Evolutionary conservation across 2,329 filamentous ascomycete genomes (phyloP).

Genomic region (Aurifilum marmelostoma): DNA sequence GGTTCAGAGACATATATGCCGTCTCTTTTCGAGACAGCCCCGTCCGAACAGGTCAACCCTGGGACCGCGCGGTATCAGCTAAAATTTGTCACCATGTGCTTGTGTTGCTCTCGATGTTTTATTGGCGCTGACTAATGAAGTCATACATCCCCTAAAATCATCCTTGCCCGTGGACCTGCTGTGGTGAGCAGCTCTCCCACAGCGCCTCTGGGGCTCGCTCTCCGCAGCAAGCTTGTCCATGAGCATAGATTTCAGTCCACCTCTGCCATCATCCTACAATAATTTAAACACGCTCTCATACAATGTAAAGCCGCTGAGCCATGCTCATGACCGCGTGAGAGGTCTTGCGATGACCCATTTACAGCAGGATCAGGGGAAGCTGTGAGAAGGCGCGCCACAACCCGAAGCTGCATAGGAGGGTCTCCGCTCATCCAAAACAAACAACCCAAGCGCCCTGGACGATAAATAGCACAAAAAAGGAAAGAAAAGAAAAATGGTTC

Average conservation of each 20-base stretch:
- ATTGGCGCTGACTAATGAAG: not conserved
- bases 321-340: not conserved
- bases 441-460: too few species aligned
- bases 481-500: not conserved
- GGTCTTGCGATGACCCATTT: not conserved
- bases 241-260: not conserved
- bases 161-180: not conserved
- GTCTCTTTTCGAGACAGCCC: not conserved
- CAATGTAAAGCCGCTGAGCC: not conserved
- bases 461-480: slow-evolving; percentile 1
- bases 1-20: not conserved
- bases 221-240: not conserved
- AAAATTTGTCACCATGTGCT: not conserved
- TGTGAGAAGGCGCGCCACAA: not conserved
- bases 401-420: not conserved
- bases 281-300: not conserved
- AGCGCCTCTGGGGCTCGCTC: not conserved
- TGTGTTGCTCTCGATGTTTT: not conserved
- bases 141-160: not conserved
- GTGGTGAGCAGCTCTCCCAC: not conserved
- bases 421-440: not conserved
- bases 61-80: not conserved
- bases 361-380: not conserved
- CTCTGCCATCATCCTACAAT: not conserved
- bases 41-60: not conserved